These are phyloP conservation scores for Thielaviopsis euricoi DNA, from an alignment of 2,329 filamentous ascomycete genomes.

Conservation along the genomic window DNA sequence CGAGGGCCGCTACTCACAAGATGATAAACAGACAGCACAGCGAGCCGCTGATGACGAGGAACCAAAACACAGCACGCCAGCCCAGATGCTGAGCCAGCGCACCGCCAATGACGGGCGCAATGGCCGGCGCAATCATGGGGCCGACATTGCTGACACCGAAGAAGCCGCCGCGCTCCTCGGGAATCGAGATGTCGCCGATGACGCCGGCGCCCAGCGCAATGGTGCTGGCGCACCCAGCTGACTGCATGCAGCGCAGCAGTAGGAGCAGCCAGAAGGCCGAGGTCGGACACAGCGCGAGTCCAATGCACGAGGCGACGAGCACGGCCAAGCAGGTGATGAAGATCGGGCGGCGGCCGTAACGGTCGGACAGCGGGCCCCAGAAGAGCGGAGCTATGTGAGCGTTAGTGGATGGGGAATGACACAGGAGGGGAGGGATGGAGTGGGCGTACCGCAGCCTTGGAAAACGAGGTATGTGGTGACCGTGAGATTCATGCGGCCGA, in stretches of 20 bases:
- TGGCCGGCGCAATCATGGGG: constrained; percentile 26
- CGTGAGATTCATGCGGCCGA: constrained; percentile 19
- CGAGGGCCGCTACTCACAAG: no score
- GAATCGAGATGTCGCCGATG: constrained; percentile 19
- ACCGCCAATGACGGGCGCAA: constrained; percentile 35
- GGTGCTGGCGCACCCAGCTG: constrained; percentile 20
- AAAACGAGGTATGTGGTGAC: constrained; percentile 20
- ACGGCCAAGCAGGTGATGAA: constrained; percentile 19
- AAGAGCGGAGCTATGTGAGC: constrained; percentile 17
- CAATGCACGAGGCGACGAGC: constrained; percentile 19
- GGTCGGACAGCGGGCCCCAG: constrained; percentile 21
- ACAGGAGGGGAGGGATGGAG: neutral
- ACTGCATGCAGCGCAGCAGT: constrained; percentile 18
- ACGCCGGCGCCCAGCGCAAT: constrained; percentile 21
- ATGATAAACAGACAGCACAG: constrained; percentile 21
- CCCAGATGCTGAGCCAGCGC: constrained; percentile 28
- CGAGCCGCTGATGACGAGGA: constrained; percentile 29
- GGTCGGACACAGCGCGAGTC: constrained; percentile 19
- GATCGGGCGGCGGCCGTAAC: constrained; percentile 18
- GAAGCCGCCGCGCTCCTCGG: constrained; percentile 19
- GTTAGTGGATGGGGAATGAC: neutral
- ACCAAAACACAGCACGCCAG: constrained; percentile 37
- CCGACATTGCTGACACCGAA: constrained; percentile 21
- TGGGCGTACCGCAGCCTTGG: constrained; percentile 16
- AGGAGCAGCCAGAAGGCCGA: constrained; percentile 20